Conservation (phyloP, 805 yeast species). For the Candida manassasensis region DNA sequence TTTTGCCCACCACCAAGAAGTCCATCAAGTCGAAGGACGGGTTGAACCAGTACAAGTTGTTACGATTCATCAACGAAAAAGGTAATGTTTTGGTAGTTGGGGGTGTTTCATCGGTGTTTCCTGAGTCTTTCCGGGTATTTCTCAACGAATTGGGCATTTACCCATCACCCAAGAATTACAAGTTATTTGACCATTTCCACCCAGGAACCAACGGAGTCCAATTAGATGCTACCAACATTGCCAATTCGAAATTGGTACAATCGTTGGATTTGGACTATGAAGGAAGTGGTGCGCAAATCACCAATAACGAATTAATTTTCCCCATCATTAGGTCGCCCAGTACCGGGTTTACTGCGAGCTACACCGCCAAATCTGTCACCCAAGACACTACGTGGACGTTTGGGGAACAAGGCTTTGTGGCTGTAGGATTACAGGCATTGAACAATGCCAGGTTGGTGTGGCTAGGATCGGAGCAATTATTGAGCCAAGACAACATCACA, state of each 20-base stretch:
- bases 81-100: slow-evolving; percentile 75
- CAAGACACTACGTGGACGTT: slow-evolving; percentile 61
- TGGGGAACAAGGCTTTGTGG: slow-evolving; percentile 73
- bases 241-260: slow-evolving; percentile 15
- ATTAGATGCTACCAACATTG: slow-evolving; percentile 23
- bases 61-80: slow-evolving; percentile 58
- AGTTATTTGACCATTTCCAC: slow-evolving; percentile 61
- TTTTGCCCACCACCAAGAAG: slow-evolving; percentile 34
- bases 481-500: slow-evolving; percentile 28
- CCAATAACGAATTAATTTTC: slow-evolving; percentile 62
- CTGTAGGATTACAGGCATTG: slow-evolving; percentile 75
- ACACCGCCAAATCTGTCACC: slow-evolving; percentile 37
- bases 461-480: slow-evolving; percentile 66
- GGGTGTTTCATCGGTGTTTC: slow-evolving; percentile 29
- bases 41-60: slow-evolving; percentile 37
- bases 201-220: slow-evolving; percentile 24
- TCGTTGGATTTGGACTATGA: slow-evolving; percentile 17
- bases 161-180: slow-evolving; percentile 73
- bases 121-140: slow-evolving; percentile 51
- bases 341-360: slow-evolving; percentile 55
- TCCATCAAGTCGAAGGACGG: slow-evolving; percentile 23
- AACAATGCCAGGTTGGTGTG: slow-evolving; percentile 75
- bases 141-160: slow-evolving; percentile 77
- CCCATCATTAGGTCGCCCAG: slow-evolving; percentile 67
- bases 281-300: slow-evolving; percentile 67